phyloP scores from a whole-genome alignment of 331 rosid species.

The Erythrophleum ivorense region DNA sequence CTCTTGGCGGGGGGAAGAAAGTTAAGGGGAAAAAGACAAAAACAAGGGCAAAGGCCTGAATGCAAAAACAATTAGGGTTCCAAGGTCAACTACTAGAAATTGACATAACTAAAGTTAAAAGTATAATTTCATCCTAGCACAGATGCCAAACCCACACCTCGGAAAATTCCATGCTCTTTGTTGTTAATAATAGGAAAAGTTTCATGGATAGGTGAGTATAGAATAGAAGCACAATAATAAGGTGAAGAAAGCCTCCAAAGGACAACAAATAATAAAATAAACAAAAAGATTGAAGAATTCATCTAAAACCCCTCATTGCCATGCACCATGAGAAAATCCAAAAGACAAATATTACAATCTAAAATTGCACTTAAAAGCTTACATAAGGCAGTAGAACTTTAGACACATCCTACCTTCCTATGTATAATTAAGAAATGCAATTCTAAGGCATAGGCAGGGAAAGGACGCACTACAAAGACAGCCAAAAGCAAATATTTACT shows the following conservation, averaged over 20 bases:
- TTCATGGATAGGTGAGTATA: background rate
- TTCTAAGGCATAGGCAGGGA: background rate
- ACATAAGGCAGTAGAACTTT: slow-evolving; percentile 2
- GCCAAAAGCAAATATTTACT: slow-evolving; percentile 20
- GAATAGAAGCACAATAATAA: background rate
- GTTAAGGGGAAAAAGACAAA: background rate
- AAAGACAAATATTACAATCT: slow-evolving; percentile 22
- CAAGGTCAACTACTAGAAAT: background rate
- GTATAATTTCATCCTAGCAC: background rate
- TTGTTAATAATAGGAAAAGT: background rate
- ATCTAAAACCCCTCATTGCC: background rate
- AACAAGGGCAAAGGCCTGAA: background rate
- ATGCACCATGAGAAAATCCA: background rate
- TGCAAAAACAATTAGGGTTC: background rate
- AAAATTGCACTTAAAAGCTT: background rate
- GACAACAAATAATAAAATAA: background rate
- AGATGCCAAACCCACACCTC: background rate
- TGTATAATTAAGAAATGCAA: background rate
- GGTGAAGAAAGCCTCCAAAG: background rate
- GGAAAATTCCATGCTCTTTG: background rate
- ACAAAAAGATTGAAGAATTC: background rate
- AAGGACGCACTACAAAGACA: slow-evolving; percentile 28
- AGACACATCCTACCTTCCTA: slow-evolving; percentile 30
- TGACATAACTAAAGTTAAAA: background rate
- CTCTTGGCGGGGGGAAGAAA: background rate